phyloP scores from a whole-genome alignment of 192 early-diverging fungal genomes.

The Obelidium mucronatum region DNA sequence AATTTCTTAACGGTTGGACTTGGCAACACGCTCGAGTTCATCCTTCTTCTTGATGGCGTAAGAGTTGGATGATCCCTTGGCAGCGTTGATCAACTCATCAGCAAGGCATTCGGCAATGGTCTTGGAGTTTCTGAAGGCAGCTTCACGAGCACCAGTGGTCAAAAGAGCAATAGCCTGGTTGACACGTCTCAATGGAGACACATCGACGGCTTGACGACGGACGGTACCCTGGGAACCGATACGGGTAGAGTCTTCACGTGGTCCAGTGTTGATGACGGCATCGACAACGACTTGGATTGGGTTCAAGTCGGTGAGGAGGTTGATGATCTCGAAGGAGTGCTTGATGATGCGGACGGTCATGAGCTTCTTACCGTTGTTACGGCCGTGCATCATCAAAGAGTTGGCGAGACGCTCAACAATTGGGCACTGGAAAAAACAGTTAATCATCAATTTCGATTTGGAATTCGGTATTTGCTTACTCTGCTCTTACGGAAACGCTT shows the following conservation, averaged over 20 bases:
- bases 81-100: constrained; percentile 99
- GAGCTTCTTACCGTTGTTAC: constrained; percentile 99
- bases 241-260: constrained; percentile 98
- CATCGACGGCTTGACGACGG: constrained; percentile 99
- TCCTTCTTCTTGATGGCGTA: constrained; percentile 99
- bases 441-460: background rate
- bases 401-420: constrained; percentile 98
- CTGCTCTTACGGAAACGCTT: constrained; percentile 98
- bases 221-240: constrained; percentile 97
- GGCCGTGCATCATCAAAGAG: constrained; percentile 99
- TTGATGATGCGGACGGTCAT: constrained; percentile 99
- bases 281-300: constrained; percentile 98
- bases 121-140: constrained; percentile 99
- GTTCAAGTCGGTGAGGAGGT: constrained; percentile 98
- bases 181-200: constrained; percentile 96
- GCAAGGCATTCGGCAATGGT: constrained; percentile 99
- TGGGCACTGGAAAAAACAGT: constrained; percentile 80
- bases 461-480: constrained; percentile 48
- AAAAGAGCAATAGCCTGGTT: constrained; percentile 95
- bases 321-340: constrained; percentile 99
- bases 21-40: constrained; percentile 93
- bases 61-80: constrained; percentile 97
- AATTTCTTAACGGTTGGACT: constrained; percentile 51
- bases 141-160: constrained; percentile 97
- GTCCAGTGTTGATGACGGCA: constrained; percentile 99